Evolutionary conservation across 202 grass and related monocot genomes (phyloP), one percentile per base, ranked within the genome.

Genomic region (Brachypodium distachyon): DNA sequence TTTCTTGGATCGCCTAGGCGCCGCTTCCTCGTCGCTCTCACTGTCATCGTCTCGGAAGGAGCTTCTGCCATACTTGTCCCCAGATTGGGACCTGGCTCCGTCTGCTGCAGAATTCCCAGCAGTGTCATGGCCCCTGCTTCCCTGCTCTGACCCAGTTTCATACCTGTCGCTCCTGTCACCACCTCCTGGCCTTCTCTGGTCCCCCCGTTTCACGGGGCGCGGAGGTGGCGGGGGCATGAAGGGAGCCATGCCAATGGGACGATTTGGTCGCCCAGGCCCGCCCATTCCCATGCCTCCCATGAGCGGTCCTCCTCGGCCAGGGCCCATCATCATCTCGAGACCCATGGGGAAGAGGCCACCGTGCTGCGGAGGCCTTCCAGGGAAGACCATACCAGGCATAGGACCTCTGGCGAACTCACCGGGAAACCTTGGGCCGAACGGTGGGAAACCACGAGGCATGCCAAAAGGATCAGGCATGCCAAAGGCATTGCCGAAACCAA

Each of bases 271-370:
- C 19, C 91, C 94, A 59, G 83, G 81, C 3, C 84, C 84, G 0
- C 77, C 81, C 86, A 97, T 89, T 19, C 84, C 86, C 80, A 99
- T 93, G 52, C 89, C 88, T 28, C 94, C 91, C 89, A 94, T 92
- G 43, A 99, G 83, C 1, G 83, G 87, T 19, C 82, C 85, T 9
- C 91, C 85, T 9, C 91, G 90, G 34, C 84, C 74, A 18, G 95
- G 89, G 3, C 85, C 91, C 89, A 94, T 92, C 96, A 99, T 98
- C 82, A 93, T 93, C 17, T 92, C 88, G 7, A 97, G 76, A 22
- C 86, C 88, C 51, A 94, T 73, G 19, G 92, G 96, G 27, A 95
- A 92, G 38, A 84, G 72, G 21, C 72, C 70, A 18, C 84, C 82
- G 17, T 83, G 93, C 40, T 87, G 83, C 1, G 90, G 88, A 18